A percentile compares a stretch with the other conserved stretches of the same genome.
These are phyloP conservation scores for Microdochium nivale DNA, from an alignment of 2,329 filamentous ascomycete species.

Conservation along the genomic window DNA sequence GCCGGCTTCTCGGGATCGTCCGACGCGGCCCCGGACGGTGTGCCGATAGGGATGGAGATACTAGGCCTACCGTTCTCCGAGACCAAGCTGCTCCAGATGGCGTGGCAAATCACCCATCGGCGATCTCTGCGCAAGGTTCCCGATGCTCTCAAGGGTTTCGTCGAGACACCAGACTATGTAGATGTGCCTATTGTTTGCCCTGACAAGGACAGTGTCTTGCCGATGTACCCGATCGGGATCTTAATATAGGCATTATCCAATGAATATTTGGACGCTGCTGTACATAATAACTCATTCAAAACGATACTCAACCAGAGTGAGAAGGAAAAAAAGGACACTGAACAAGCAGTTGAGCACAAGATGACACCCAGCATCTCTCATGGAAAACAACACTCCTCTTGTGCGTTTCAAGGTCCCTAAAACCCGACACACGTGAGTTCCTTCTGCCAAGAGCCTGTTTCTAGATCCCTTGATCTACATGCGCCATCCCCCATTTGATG, in stretches of 20 bases:
- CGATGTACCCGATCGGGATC: constrained; percentile 38
- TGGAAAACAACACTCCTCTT: too few relatives aligned
- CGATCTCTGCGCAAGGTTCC: constrained; percentile 37
- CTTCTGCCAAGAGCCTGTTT: too few relatives aligned
- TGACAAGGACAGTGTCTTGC: constrained; percentile 28
- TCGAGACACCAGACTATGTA: constrained; percentile 28
- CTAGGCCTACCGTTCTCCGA: constrained; percentile 49
- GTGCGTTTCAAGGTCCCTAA: too few relatives aligned
- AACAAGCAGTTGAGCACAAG: too few relatives aligned
- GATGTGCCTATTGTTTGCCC: constrained; percentile 35
- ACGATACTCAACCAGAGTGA: too few relatives aligned
- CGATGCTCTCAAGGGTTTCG: constrained; percentile 27
- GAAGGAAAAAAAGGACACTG: too few relatives aligned
- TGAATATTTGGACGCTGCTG: too few relatives aligned
- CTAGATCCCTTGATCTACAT: too few relatives aligned
- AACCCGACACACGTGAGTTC: too few relatives aligned
- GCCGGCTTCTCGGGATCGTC: constrained; percentile 41
- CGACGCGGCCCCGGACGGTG: constrained; percentile 41
- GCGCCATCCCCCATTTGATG: too few relatives aligned
- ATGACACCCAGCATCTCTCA: too few relatives aligned
- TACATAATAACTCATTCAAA: too few relatives aligned
- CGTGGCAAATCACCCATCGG: constrained; percentile 38
- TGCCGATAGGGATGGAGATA: constrained; percentile 59
- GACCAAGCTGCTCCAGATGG: constrained; percentile 41
- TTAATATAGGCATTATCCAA: constrained; percentile 12